Percentiles rank a stretch among this genome's conserved stretches.
Conservation (phyloP, 768 basidiomycete genomes). For the Grammothele lineata region DNA sequence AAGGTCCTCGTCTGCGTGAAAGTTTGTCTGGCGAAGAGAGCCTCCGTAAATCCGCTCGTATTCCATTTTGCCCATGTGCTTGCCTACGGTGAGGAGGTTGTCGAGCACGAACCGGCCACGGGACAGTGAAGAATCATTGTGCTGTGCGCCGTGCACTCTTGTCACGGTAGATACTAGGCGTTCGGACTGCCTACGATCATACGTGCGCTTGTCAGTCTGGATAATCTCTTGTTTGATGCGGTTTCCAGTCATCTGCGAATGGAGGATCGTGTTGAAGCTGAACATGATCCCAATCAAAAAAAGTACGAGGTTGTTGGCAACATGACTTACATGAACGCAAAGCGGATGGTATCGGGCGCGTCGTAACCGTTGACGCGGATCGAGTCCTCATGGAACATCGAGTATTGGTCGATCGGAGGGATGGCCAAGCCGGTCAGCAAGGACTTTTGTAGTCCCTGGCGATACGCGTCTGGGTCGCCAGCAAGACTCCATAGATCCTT, state of each 20-base stretch:
- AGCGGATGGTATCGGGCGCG: conserved; percentile 38
- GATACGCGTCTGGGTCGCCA: conserved; percentile 22
- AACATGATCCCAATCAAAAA: background rate
- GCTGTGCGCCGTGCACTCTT: conserved; percentile 9
- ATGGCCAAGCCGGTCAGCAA: conserved; percentile 50
- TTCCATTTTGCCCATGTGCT: conserved; percentile 28
- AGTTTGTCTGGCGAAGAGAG: background rate
- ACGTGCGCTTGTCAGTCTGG: conserved; percentile 35
- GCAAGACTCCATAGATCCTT: conserved; percentile 23
- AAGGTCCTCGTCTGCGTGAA: conserved; percentile 31
- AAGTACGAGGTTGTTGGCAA: too few species aligned
- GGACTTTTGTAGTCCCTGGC: conserved; percentile 39
- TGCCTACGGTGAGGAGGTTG: conserved; percentile 38
- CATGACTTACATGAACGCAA: conserved; percentile 61
- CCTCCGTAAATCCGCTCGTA: conserved; percentile 32
- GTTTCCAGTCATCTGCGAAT: conserved; percentile 66
- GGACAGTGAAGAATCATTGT: background rate
- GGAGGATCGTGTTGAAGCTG: conserved; percentile 66
- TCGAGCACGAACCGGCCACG: conserved; percentile 37
- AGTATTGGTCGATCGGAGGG: conserved; percentile 55
- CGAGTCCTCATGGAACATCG: conserved; percentile 55
- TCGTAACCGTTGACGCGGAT: conserved; percentile 49
- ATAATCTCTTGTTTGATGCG: conserved; percentile 42
- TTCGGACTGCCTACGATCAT: conserved; percentile 27
- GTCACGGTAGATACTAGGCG: conserved; percentile 21